phyloP scores from a whole-genome alignment of 2,329 filamentous ascomycete genomes.

The Biscogniauxia marginata region DNA sequence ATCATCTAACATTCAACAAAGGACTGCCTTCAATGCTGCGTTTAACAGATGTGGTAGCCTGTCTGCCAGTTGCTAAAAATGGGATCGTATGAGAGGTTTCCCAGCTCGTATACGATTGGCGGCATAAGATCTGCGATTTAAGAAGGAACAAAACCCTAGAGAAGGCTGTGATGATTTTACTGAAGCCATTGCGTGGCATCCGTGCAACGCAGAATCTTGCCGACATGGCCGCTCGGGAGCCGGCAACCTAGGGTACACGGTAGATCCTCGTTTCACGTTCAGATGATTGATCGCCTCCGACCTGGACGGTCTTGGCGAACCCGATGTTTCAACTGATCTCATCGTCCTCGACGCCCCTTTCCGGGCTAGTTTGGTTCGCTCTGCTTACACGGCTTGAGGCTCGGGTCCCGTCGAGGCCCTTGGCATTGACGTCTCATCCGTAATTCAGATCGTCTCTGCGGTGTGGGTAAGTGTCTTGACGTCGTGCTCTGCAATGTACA shows the following conservation, averaged over 20 bases:
- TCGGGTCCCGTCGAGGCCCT: neutral
- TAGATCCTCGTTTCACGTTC: neutral
- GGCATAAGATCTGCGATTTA: neutral
- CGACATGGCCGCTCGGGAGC: neutral
- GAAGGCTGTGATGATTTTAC: neutral
- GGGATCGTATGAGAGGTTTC: neutral
- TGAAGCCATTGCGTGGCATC: neutral
- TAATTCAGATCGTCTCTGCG: neutral
- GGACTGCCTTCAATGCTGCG: neutral
- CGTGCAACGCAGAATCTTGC: too few relatives aligned
- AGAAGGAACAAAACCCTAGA: too few relatives aligned
- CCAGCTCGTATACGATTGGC: neutral
- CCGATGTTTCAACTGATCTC: slow-evolving; percentile 1
- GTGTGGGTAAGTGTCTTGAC: neutral
- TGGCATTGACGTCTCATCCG: slow-evolving; percentile 1
- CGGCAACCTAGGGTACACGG: neutral
- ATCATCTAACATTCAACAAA: neutral
- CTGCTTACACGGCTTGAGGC: neutral
- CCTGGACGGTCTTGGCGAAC: neutral
- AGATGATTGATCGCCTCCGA: neutral
- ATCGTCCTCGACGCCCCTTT: neutral
- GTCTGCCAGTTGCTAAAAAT: neutral
- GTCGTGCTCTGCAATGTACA: neutral
- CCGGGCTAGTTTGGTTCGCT: neutral
- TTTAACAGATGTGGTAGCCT: neutral